Percentiles rank a stretch among this genome's conserved stretches.
Conservation (phyloP, 225 moss, liverwort and hornwort species). For the Marchantia polymorpha region DNA sequence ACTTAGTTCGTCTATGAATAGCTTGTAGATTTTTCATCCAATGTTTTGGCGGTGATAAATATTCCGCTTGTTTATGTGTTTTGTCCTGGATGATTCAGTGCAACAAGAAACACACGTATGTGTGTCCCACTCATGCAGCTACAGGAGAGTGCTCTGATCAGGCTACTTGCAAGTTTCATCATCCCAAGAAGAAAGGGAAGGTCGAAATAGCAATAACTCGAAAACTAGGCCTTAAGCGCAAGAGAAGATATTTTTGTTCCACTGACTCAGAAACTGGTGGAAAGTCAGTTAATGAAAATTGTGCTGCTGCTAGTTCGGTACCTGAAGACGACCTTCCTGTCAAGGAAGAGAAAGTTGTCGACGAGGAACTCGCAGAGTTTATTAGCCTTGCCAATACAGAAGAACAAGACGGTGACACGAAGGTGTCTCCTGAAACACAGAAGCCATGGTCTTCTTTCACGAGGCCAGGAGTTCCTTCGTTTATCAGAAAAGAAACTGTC, state of each 20-base stretch:
- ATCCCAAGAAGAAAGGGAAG: slow-evolving; percentile 66
- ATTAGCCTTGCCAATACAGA: slow-evolving; percentile 13
- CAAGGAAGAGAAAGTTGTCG: neutral
- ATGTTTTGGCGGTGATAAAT: neutral
- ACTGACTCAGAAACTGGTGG: slow-evolving; percentile 18
- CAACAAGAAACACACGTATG: slow-evolving; percentile 97
- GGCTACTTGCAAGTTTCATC: slow-evolving; percentile 80
- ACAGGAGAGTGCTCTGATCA: slow-evolving; percentile 66
- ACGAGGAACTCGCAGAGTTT: slow-evolving; percentile 17
- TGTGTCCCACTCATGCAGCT: slow-evolving; percentile 75
- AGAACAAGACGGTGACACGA: slow-evolving; percentile 15
- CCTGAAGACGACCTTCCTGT: slow-evolving; percentile 2
- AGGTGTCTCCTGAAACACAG: slow-evolving; percentile 16
- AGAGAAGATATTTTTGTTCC: slow-evolving; percentile 75
- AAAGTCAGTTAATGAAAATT: neutral
- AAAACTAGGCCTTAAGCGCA: slow-evolving; percentile 47
- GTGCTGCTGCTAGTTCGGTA: neutral
- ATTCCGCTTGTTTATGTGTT: neutral
- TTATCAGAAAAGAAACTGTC: neutral
- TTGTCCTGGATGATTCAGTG: slow-evolving; percentile 50
- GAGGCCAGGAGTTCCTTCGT: slow-evolving; percentile 16
- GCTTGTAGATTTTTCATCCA: too few species aligned
- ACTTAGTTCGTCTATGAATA: too few species aligned
- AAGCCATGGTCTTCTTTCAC: slow-evolving; percentile 20
- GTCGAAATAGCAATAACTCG: slow-evolving; percentile 35